Percentiles rank a stretch among this genome's conserved stretches.
Evolutionary conservation across 768 basidiomycete genomes (phyloP).

Genomic region (Termitomyces sp.): DNA sequence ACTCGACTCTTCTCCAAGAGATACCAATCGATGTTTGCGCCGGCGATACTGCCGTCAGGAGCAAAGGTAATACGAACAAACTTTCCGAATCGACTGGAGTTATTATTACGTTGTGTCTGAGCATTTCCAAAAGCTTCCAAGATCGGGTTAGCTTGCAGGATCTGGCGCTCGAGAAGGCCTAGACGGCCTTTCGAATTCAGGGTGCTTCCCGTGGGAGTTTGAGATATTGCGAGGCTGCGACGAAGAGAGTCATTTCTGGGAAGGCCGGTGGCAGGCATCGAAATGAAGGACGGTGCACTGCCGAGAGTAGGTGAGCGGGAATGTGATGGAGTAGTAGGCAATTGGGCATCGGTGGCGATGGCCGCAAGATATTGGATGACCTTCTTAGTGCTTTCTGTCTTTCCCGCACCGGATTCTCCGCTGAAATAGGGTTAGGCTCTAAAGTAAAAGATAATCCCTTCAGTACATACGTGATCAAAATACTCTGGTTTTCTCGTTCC

Average conservation of each 20-base stretch:
- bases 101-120: constrained; percentile 97
- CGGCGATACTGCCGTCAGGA: constrained; percentile 90
- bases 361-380: constrained; percentile 99
- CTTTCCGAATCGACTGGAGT: constrained; percentile 98
- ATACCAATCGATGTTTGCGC: constrained; percentile 99
- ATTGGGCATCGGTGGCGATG: constrained; percentile 81
- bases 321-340: constrained; percentile 53
- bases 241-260: constrained; percentile 64
- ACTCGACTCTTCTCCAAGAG: constrained; percentile 96
- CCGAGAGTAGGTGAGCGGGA: constrained; percentile 63
- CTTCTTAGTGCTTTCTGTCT: constrained; percentile 99
- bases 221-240: constrained; percentile 45
- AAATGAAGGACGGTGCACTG: constrained; percentile 40
- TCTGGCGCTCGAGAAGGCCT: constrained; percentile 91
- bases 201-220: constrained; percentile 41
- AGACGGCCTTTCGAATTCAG: constrained; percentile 69
- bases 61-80: constrained; percentile 96
- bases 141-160: constrained; percentile 96
- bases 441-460: neutral
- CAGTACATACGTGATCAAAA: constrained; percentile 86
- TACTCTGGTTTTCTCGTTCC: constrained; percentile 95
- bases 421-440: constrained; percentile 34
- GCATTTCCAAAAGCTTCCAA: constrained; percentile 98
- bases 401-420: constrained; percentile 98
- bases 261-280: constrained; percentile 64